phyloP scores from a whole-genome alignment of 352 stramenopile species.

The Pythium utonaiense region DNA sequence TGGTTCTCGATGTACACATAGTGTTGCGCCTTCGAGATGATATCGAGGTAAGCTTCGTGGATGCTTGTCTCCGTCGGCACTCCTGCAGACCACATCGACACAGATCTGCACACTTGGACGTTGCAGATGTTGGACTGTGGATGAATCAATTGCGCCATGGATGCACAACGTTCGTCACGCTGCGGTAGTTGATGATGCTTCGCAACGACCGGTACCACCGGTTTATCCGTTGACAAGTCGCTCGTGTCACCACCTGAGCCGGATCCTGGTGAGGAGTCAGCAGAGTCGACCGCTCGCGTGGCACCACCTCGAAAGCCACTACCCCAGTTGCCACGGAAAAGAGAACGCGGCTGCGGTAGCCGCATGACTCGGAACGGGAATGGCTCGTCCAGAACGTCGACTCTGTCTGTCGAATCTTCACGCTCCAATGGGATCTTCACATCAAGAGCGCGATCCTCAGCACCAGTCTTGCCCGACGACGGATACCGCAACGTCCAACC shows the following conservation, averaged over 20 bases:
- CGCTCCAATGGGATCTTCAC: constrained; percentile 47
- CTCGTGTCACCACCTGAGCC: constrained; percentile 15
- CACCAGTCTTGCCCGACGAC: constrained; percentile 45
- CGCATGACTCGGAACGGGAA: constrained; percentile 51
- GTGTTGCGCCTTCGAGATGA: constrained; percentile 76
- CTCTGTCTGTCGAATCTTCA: constrained; percentile 23
- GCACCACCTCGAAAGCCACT: background rate
- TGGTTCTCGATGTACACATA: constrained; percentile 94
- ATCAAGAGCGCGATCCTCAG: constrained; percentile 24
- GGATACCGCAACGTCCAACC: constrained; percentile 75
- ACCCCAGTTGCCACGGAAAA: constrained; percentile 8
- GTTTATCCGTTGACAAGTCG: constrained; percentile 21
- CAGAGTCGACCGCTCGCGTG: background rate
- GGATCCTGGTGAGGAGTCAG: constrained; percentile 15
- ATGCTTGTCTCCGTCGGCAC: constrained; percentile 81
- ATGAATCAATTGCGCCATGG: constrained; percentile 63
- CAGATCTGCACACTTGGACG: constrained; percentile 78
- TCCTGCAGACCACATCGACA: constrained; percentile 86
- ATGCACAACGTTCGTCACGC: constrained; percentile 56
- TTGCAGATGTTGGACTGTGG: constrained; percentile 74
- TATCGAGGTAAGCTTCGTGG: constrained; percentile 78
- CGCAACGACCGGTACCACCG: background rate
- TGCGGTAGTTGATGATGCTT: background rate
- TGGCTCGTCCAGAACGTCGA: constrained; percentile 45
- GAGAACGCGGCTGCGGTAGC: constrained; percentile 29